phyloP scores from a whole-genome alignment of 1,284 basidiomycete genomes.

The Ustilago esculenta region DNA sequence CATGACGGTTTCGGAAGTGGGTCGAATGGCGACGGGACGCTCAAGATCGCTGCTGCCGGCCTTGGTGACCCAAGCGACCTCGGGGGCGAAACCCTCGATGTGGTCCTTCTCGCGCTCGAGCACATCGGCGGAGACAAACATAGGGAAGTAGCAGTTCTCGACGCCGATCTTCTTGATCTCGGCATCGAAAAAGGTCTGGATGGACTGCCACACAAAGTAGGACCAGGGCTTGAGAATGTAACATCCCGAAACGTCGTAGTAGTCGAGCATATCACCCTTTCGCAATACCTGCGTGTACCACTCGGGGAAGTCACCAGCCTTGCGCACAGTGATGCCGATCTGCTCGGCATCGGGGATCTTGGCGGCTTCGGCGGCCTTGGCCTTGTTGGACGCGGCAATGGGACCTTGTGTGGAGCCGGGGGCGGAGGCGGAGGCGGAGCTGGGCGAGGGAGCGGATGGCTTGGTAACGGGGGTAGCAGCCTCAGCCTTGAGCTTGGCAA shows the following conservation, averaged over 20 bases:
- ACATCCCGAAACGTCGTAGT: constrained; percentile 97
- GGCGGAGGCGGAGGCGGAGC: constrained; percentile 36
- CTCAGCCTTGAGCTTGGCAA: constrained; percentile 52
- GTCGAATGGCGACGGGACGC: constrained; percentile 96
- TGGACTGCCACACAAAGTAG: constrained; percentile 94
- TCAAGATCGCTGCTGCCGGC: constrained; percentile 93
- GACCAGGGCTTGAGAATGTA: constrained; percentile 99
- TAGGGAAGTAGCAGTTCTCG: constrained; percentile 98
- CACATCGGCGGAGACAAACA: constrained; percentile 94
- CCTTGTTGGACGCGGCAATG: constrained; percentile 36
- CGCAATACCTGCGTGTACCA: constrained; percentile 80
- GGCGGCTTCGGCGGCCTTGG: constrained; percentile 49
- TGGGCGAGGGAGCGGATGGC: constrained; percentile 27
- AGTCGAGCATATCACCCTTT: constrained; percentile 99
- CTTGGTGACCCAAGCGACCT: constrained; percentile 98
- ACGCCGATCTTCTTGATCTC: constrained; percentile 93
- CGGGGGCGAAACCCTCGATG: constrained; percentile 99
- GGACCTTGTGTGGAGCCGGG: constrained; percentile 43
- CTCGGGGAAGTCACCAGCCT: constrained; percentile 64
- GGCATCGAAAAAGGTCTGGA: constrained; percentile 73
- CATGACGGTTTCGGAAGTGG: constrained; percentile 98
- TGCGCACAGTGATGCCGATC: constrained; percentile 66
- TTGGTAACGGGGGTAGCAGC: constrained; percentile 44
- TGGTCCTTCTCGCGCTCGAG: constrained; percentile 98
- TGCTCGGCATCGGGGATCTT: constrained; percentile 65